Evolutionary conservation across 345 rosid species (phyloP).

Genomic region (Garcia nutans): DNA sequence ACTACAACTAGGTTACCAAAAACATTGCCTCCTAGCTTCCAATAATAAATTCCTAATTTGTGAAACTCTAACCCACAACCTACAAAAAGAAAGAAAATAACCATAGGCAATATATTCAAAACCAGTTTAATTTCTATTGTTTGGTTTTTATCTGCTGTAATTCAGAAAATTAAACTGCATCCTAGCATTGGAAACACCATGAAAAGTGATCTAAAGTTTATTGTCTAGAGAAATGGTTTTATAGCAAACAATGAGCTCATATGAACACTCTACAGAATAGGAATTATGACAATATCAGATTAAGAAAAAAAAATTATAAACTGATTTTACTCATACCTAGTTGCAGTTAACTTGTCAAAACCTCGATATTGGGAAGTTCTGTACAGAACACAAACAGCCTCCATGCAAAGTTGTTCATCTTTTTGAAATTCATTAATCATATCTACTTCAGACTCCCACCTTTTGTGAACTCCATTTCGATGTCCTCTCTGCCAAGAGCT

Average conservation of each 20-base stretch:
- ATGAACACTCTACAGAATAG: background rate
- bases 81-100: background rate
- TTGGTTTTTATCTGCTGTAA: background rate
- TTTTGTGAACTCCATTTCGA: background rate
- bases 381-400: conserved; percentile 39
- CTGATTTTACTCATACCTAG: conserved; percentile 17
- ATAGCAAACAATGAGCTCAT: background rate
- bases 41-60: background rate
- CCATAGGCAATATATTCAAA: background rate
- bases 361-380: conserved; percentile 12
- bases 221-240: background rate
- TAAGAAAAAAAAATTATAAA: background rate
- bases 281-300: background rate
- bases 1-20: background rate
- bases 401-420: conserved; percentile 28
- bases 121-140: background rate
- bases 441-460: conserved; percentile 23
- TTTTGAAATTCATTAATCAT: conserved; percentile 18
- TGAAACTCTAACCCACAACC: background rate
- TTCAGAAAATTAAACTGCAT: background rate
- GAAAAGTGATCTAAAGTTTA: background rate
- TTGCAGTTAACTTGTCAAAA: background rate
- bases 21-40: background rate
- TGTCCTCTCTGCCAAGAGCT: background rate
- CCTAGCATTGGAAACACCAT: background rate